Base-by-base conservation (phyloP, 768 basidiomycete genomes). In the Mrakia hoshinonis region DNA sequence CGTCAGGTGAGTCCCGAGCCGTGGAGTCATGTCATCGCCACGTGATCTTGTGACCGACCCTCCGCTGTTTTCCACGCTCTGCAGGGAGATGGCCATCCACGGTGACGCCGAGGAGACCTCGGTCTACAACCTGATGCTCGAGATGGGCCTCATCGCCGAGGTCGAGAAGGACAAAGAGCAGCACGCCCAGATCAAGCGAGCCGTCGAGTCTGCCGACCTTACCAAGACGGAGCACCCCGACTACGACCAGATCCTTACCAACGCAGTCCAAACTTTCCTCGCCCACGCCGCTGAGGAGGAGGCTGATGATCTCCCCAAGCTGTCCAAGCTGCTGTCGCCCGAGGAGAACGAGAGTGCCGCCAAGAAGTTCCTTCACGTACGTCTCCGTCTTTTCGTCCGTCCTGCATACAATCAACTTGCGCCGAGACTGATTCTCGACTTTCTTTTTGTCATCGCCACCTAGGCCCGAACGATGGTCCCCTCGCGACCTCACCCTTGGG, bases 341-440 rank as follows among this genome's bases (percentile, higher is more conserved):
- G 74, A 74, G 51, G 74, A 74, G 60, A 73, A 55, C 68, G 48
- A 69, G 68, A 54, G 46, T 18, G 58, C 64, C 22, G 73, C 70
- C 4, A 15, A 34, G 12, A 54, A 72, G 20, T 72, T 72, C 58
- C 43, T 71, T 15, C 46, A 36, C 39, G 68, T 15, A n/a, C 11
- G 26, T 31, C 26, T 31, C n/a, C 47, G 7, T 31, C 7, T 66
- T 66, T n/a, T 4, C 13, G 2, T 49, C 9, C 24, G 15, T 49
- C 64, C 4, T 18, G 22, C 9, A 4, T 22, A 26, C 22, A 7
- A 22, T 29, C 48, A 24, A 13, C 24, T 11, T 7, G n/a, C 20
- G 49, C 49, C 15, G n/a, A 24, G 6, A 11, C n/a, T 24, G 54
- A 43, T 43, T 55, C 22, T 22, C 9, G 15, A 13, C 13, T 43